Conservation (phyloP, 306 rosid species). For the Comarum palustre region DNA sequence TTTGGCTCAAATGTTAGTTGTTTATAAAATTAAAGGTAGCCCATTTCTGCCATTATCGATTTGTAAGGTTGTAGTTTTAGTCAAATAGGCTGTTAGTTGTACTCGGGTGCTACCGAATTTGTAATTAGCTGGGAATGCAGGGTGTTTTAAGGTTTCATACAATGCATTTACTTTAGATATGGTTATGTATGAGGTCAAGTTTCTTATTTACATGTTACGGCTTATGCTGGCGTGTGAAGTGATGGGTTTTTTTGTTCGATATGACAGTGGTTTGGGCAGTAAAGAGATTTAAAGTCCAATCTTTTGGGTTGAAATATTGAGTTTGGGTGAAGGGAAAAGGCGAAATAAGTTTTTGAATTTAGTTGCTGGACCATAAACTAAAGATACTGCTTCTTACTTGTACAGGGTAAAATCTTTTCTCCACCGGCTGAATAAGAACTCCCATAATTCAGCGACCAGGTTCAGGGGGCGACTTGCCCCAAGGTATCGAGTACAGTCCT, state of each 20-base stretch:
- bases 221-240: not conserved
- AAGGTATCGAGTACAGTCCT: constrained; percentile 69
- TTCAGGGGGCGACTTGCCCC: constrained; percentile 99
- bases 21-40: not conserved
- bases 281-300: not conserved
- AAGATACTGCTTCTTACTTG: constrained; percentile 14
- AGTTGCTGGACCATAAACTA: not conserved
- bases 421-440: constrained; percentile 27
- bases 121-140: not conserved
- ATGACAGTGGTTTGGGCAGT: constrained; percentile 11
- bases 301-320: not conserved
- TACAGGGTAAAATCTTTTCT: not conserved
- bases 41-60: not conserved
- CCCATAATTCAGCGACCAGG: constrained; percentile 91
- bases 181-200: not conserved
- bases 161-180: not conserved
- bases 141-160: not conserved
- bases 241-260: not conserved
- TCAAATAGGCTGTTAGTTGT: not conserved
- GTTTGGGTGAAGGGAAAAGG: not conserved
- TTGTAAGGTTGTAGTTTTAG: not conserved
- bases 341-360: constrained; percentile 4
- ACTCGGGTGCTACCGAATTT: not conserved
- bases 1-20: not conserved
- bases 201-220: not conserved